These are phyloP conservation scores for Colletotrichum orchidophilum DNA, from an alignment of 2,329 filamentous ascomycete genomes.

Conservation along the genomic window DNA sequence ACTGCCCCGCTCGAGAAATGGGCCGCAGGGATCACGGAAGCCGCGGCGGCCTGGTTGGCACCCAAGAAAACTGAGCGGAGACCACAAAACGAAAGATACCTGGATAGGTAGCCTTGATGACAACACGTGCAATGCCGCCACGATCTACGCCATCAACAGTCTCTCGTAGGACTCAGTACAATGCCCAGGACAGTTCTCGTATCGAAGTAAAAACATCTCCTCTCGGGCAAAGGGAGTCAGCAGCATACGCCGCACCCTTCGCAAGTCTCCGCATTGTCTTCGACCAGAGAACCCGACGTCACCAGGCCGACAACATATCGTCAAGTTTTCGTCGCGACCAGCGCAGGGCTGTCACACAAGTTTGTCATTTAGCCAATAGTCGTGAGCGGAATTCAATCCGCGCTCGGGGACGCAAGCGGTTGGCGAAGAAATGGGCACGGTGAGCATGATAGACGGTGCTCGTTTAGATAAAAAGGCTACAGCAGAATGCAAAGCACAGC, in stretches of 20 bases:
- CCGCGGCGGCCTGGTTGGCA: neutral
- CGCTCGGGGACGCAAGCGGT: slow-evolving; percentile 8
- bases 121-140: neutral
- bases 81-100: neutral
- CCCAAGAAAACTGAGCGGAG: neutral
- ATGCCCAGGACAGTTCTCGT: neutral
- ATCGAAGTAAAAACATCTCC: neutral
- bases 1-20: neutral
- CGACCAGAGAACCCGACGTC: neutral
- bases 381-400: slow-evolving; percentile 9
- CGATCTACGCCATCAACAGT: neutral
- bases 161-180: neutral
- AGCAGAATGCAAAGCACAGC: neutral
- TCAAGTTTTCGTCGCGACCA: neutral
- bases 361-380: slow-evolving; percentile 24
- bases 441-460: slow-evolving; percentile 24
- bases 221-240: neutral
- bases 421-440: slow-evolving; percentile 14
- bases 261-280: neutral
- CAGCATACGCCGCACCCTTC: neutral
- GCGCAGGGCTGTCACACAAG: slow-evolving; percentile 8
- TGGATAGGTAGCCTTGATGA: slow-evolving; percentile 7
- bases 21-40: neutral
- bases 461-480: neutral
- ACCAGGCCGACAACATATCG: neutral